Evolutionary conservation across 148 eudicot genomes (phyloP).

Genomic region (Rhododendron mucronatum): DNA sequence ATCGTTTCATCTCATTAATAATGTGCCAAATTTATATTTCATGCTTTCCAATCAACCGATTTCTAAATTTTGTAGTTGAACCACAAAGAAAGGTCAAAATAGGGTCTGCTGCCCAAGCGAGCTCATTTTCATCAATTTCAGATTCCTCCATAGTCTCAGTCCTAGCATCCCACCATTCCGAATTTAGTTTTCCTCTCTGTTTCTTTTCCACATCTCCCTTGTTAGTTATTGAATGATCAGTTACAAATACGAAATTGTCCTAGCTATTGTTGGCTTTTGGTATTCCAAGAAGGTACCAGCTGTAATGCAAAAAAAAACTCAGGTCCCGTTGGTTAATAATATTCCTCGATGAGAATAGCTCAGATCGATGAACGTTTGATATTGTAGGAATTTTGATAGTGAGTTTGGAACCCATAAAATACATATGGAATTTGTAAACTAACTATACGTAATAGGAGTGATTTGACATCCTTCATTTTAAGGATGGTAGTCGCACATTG

Average conservation of each 20-base stretch:
- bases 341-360: background rate
- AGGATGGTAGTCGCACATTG: background rate
- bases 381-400: background rate
- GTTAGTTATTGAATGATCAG: background rate
- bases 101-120: background rate
- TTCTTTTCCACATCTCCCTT: background rate
- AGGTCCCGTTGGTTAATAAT: background rate
- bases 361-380: background rate
- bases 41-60: background rate
- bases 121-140: background rate
- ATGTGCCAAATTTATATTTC: background rate
- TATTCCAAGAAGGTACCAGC: background rate
- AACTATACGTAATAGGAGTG: background rate
- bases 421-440: background rate
- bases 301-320: background rate
- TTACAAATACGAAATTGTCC: background rate
- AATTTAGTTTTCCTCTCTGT: background rate
- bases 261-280: background rate
- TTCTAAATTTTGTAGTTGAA: background rate
- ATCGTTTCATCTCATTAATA: background rate
- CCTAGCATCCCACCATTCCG: background rate
- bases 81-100: background rate
- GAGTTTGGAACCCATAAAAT: background rate
- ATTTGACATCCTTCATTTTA: background rate
- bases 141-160: background rate